Conservation (phyloP, 176 grass and related monocot genomes). For the Themeda triandra region DNA sequence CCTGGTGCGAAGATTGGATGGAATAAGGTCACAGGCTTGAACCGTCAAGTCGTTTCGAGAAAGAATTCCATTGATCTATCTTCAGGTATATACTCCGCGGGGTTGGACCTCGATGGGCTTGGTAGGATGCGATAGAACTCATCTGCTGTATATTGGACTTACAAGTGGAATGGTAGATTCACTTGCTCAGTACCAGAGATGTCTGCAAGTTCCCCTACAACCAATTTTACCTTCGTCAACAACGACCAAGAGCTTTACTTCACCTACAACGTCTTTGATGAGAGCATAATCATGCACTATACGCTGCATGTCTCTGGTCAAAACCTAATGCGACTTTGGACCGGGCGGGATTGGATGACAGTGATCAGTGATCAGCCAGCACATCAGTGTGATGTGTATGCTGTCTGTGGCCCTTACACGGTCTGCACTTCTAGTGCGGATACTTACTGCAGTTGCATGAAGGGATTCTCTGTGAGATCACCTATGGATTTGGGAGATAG, state of each 20-base stretch:
- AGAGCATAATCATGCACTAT: too few relatives aligned
- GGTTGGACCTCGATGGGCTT: neutral
- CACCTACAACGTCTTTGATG: too few relatives aligned
- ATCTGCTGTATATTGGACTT: conserved; percentile 9
- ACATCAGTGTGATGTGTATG: conserved; percentile 31
- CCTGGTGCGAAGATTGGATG: conserved; percentile 38
- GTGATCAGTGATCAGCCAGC: conserved; percentile 4
- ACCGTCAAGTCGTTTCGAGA: conserved; percentile 26
- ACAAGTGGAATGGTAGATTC: too few relatives aligned
- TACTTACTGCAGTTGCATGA: conserved; percentile 32
- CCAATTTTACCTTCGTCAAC: too few relatives aligned
- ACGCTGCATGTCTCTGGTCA: too few relatives aligned
- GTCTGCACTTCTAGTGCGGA: conserved; percentile 14
- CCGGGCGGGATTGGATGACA: conserved; percentile 15
- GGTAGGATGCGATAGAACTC: neutral
- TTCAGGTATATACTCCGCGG: conserved; percentile 19
- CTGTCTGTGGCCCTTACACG: conserved; percentile 48
- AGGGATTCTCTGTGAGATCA: conserved; percentile 34
- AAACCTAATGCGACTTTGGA: neutral
- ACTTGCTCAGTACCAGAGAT: too few relatives aligned
- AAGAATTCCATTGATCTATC: conserved; percentile 7
- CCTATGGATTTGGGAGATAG: conserved; percentile 8
- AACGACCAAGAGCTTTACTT: too few relatives aligned
- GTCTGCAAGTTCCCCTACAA: too few relatives aligned
- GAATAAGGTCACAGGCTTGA: conserved; percentile 33